phyloP scores from a whole-genome alignment of 768 basidiomycete species.

The Leccinum uliginosum region DNA sequence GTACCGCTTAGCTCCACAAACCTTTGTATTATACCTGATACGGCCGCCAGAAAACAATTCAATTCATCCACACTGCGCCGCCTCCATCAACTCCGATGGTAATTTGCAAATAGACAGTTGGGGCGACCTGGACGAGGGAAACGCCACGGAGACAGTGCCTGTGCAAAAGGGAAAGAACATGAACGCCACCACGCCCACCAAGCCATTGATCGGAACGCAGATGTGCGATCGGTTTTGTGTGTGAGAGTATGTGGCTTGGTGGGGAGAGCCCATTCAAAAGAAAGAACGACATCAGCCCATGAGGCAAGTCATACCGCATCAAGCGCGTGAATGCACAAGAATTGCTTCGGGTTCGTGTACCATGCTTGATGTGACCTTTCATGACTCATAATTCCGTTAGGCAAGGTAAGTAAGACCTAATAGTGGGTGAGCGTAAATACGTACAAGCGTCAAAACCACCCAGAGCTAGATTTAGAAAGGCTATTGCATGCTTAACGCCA shows the following conservation, averaged over 20 bases:
- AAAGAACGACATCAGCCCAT: constrained; percentile 7
- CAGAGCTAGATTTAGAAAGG: constrained; percentile 19
- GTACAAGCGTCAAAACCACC: constrained; percentile 16
- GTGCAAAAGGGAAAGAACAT: not conserved
- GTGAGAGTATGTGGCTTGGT: not conserved
- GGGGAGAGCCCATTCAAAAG: constrained; percentile 4
- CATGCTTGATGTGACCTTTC: constrained; percentile 8
- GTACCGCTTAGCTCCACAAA: constrained; percentile 15
- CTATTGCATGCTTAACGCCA: constrained; percentile 2
- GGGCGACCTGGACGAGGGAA: constrained; percentile 15
- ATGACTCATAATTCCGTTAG: constrained; percentile 16
- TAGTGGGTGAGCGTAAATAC: constrained; percentile 22
- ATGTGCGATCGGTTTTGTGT: constrained; percentile 16
- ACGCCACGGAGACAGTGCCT: constrained; percentile 23
- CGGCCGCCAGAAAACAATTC: constrained; percentile 9
- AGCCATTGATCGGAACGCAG: constrained; percentile 23
- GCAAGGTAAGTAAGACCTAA: constrained; percentile 13
- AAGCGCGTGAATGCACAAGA: constrained; percentile 13
- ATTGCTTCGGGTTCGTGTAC: constrained; percentile 3
- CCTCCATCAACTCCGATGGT: constrained; percentile 14
- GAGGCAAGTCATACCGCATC: constrained; percentile 15
- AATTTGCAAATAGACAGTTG: constrained; percentile 22
- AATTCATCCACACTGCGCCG: constrained; percentile 14
- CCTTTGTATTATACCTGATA: constrained; percentile 1
- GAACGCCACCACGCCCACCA: constrained; percentile 20